A percentile compares a stretch with the other conserved stretches of the same genome.
phyloP scores from a whole-genome alignment of 169 alveolate species.

The Fabrea salina region DNA sequence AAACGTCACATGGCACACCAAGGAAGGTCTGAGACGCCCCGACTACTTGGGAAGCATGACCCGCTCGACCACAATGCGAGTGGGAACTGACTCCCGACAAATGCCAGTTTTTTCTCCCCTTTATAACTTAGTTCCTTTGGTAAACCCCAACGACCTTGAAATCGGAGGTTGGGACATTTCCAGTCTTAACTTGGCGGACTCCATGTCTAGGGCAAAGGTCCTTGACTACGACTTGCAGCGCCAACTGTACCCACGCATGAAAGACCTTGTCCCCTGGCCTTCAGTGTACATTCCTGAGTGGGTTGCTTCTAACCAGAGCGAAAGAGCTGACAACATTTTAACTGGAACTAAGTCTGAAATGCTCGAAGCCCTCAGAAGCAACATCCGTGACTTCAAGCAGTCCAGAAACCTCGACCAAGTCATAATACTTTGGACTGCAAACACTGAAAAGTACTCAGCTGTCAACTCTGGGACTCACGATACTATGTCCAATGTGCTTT shows the following conservation, averaged over 20 bases:
- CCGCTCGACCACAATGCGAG: conserved; percentile 73
- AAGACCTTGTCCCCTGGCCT: conserved; percentile 76
- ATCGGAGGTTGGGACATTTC: conserved; percentile 91
- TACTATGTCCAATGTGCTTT: conserved; percentile 68
- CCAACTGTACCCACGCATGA: conserved; percentile 64
- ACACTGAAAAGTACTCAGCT: conserved; percentile 86
- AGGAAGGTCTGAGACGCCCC: conserved; percentile 78
- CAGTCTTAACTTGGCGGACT: conserved; percentile 73
- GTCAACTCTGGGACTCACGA: conserved; percentile 71
- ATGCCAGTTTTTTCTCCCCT: conserved; percentile 81
- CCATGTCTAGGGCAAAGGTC: conserved; percentile 85
- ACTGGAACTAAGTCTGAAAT: conserved; percentile 69
- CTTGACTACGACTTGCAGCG: conserved; percentile 76
- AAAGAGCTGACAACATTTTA: conserved; percentile 84
- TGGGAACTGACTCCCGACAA: conserved; percentile 66
- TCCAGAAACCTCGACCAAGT: conserved; percentile 74
- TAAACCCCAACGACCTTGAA: conserved; percentile 83
- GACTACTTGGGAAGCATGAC: conserved; percentile 86
- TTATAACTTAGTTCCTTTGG: conserved; percentile 78
- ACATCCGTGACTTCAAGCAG: conserved; percentile 80
- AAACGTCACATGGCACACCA: conserved; percentile 77
- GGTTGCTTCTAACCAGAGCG: conserved; percentile 87
- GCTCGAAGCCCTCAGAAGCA: conserved; percentile 70
- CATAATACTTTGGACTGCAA: conserved; percentile 90
- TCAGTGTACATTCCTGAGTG: conserved; percentile 82